These are phyloP conservation scores for Paramecium biaurelia DNA, from an alignment of 73 alveolate species.

Conservation along the genomic window DNA sequence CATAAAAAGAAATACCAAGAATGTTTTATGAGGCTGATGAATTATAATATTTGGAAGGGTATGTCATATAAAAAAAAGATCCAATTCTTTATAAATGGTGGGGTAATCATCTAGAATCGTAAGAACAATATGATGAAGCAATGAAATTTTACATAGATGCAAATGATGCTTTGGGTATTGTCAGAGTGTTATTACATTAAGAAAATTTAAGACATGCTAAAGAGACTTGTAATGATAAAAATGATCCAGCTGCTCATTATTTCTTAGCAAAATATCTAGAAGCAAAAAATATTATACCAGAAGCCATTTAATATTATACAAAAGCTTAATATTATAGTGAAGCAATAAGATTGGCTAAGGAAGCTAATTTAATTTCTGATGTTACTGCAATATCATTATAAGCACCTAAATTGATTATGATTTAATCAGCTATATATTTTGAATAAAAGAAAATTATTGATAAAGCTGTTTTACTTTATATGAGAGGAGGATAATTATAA, in stretches of 20 bases:
- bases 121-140: constrained; percentile 83
- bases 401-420: constrained; percentile 85
- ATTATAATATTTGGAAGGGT: constrained; percentile 80
- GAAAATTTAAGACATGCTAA: constrained; percentile 80
- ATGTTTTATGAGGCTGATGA: constrained; percentile 85
- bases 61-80: constrained; percentile 78
- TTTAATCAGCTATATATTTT: constrained; percentile 91
- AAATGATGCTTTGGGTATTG: constrained; percentile 70
- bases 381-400: constrained; percentile 84
- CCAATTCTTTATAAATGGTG: constrained; percentile 92
- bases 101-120: constrained; percentile 93
- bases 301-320: constrained; percentile 90
- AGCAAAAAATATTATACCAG: constrained; percentile 79
- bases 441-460: constrained; percentile 89
- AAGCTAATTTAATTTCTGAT: constrained; percentile 85
- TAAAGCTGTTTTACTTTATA: constrained; percentile 88
- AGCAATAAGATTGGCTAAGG: constrained; percentile 96
- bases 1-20: constrained; percentile 93
- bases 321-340: constrained; percentile 92
- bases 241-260: constrained; percentile 92
- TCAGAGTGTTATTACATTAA: constrained; percentile 80
- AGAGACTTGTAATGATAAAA: constrained; percentile 82
- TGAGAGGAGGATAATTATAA: constrained; percentile 91
- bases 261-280: constrained; percentile 89
- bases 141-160: constrained; percentile 79